phyloP scores from a whole-genome alignment of 352 stramenopile species.

The Pythium rishiriense region DNA sequence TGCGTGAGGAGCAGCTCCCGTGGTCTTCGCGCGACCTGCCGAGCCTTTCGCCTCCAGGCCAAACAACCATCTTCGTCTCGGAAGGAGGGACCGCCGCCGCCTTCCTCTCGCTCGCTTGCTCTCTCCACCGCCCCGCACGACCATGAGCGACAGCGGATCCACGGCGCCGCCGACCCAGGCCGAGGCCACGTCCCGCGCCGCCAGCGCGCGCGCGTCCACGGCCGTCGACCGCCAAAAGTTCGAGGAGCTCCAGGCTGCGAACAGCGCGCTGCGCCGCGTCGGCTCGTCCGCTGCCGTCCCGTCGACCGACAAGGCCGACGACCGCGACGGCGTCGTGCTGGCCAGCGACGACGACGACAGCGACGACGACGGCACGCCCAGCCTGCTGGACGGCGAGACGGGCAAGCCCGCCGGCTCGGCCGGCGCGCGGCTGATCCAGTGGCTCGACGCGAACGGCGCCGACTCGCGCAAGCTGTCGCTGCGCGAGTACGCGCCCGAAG shows the following conservation, averaged over 20 bases:
- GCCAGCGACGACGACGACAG: constrained; percentile 12
- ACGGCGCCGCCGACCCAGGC: too few relatives aligned
- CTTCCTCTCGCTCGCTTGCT: not conserved
- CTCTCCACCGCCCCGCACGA: not conserved
- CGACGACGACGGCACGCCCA: constrained; percentile 20
- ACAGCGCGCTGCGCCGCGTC: constrained; percentile 3
- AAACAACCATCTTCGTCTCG: constrained; percentile 5
- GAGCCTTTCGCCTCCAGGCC: constrained; percentile 18
- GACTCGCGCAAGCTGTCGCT: constrained; percentile 79
- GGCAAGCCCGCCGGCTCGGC: constrained; percentile 41
- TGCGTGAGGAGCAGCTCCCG: constrained; percentile 8
- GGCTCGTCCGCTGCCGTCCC: constrained; percentile 16
- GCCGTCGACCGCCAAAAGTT: constrained; percentile 41
- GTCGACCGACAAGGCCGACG: not conserved
- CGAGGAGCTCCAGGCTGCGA: constrained; percentile 36
- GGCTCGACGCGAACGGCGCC: constrained; percentile 69
- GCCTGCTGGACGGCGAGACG: constrained; percentile 23
- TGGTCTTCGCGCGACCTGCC: constrained; percentile 17
- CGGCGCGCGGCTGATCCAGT: constrained; percentile 69
- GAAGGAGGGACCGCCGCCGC: not conserved
- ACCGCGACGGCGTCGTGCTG: not conserved
- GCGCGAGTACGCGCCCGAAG: constrained; percentile 90
- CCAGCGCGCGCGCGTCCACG: constrained; percentile 1
- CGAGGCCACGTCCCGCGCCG: not conserved
- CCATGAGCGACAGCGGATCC: not conserved